These are phyloP conservation scores for Aspergillus fischeri DNA, from an alignment of 2,329 filamentous ascomycete species.

Conservation along the genomic window DNA sequence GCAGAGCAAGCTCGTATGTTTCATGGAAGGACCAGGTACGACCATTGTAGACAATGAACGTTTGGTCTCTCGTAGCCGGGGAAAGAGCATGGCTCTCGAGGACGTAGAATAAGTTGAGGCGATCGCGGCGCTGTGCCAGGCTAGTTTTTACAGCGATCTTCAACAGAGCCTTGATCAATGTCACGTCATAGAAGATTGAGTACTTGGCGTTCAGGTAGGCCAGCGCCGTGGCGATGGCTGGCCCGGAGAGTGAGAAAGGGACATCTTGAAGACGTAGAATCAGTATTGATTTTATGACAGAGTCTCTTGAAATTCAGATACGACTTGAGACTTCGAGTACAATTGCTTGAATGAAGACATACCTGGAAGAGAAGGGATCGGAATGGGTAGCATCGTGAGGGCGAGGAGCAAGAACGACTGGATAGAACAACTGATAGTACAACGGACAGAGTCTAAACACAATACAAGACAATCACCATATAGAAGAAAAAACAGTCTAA, in stretches of 20 bases:
- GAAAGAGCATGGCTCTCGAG: slow-evolving; percentile 65
- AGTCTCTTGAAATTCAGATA: not conserved
- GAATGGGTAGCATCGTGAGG: not conserved
- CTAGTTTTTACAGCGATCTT: slow-evolving; percentile 43
- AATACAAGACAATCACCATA: not conserved
- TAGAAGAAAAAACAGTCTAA: not conserved
- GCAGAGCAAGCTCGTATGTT: slow-evolving; percentile 65
- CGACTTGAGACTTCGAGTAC: not conserved
- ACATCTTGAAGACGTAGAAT: slow-evolving; percentile 23
- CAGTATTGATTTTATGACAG: not conserved
- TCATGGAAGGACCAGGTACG: slow-evolving; percentile 69
- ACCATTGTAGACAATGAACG: slow-evolving; percentile 66
- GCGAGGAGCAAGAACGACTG: not conserved
- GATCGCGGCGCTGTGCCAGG: slow-evolving; percentile 54
- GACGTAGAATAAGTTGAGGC: slow-evolving; percentile 68
- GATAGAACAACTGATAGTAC: not conserved
- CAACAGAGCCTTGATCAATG: slow-evolving; percentile 54
- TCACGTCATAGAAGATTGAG: slow-evolving; percentile 62
- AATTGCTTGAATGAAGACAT: not conserved
- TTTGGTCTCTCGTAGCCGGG: slow-evolving; percentile 46
- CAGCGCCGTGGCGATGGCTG: slow-evolving; percentile 62
- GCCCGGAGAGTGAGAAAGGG: slow-evolving; percentile 45
- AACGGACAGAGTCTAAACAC: not conserved
- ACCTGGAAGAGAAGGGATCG: slow-evolving; percentile 15
- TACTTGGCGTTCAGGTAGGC: slow-evolving; percentile 75